phyloP scores from a whole-genome alignment of 306 rosid genomes.

The Casuarina equisetifolia region DNA sequence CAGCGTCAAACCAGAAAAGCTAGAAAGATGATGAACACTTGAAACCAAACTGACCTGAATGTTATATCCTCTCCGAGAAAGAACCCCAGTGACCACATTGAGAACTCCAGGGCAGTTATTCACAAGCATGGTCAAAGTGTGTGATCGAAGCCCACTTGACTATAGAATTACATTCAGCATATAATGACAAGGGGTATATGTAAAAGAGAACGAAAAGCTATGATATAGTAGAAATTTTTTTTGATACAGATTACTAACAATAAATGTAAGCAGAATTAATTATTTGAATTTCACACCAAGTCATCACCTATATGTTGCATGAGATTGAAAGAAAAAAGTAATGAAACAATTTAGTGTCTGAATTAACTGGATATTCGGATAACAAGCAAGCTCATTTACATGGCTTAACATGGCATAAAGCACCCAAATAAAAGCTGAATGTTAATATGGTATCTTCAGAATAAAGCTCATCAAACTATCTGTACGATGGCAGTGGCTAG shows the following conservation, averaged over 20 bases:
- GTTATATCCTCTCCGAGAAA: conserved; percentile 65
- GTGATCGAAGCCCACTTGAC: conserved; percentile 54
- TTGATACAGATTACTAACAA: neutral
- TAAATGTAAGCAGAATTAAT: neutral
- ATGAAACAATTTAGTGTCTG: neutral
- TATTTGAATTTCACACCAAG: neutral
- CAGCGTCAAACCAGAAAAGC: neutral
- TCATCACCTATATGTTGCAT: neutral
- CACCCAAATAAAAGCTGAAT: neutral
- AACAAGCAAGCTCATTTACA: neutral
- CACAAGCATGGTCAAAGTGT: conserved; percentile 62
- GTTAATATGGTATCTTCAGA: neutral
- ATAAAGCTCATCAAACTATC: conserved; percentile 1
- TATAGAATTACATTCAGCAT: conserved; percentile 28
- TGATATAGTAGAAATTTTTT: neutral
- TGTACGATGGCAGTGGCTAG: neutral
- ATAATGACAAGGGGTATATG: neutral
- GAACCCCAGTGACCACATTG: conserved; percentile 56
- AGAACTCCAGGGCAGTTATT: conserved; percentile 59
- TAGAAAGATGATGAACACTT: neutral
- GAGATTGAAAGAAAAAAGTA: neutral
- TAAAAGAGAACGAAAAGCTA: neutral
- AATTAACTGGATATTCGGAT: neutral
- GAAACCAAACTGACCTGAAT: conserved; percentile 52
- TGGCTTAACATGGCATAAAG: neutral